Percentiles rank a stretch among this genome's conserved stretches.
phyloP scores from a whole-genome alignment of 768 basidiomycete genomes.

The Rhizopogon rudus region DNA sequence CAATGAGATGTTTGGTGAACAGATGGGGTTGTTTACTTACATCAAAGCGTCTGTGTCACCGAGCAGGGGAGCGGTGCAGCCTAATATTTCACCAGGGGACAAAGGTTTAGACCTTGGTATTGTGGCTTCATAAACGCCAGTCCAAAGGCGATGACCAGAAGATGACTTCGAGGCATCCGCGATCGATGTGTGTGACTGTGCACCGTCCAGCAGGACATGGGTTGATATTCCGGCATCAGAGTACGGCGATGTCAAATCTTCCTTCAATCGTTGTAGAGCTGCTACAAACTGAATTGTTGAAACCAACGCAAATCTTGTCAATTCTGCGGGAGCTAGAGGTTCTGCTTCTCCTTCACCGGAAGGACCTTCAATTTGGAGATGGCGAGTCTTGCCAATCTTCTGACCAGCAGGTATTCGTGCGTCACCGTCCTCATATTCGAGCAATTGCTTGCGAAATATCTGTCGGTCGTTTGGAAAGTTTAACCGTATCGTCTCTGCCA shows the following conservation, averaged over 20 bases:
- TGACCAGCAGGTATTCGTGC: constrained; percentile 45
- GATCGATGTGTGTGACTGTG: not conserved
- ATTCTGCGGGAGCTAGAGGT: constrained; percentile 18
- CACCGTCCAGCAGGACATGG: constrained; percentile 10
- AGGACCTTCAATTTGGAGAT: constrained; percentile 60
- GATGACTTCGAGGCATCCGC: not conserved
- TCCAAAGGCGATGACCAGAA: constrained; percentile 34
- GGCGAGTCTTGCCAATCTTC: constrained; percentile 29
- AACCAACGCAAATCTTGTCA: constrained; percentile 82
- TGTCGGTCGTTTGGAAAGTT: constrained; percentile 82
- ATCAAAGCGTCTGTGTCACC: constrained; percentile 83
- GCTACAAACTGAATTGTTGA: constrained; percentile 98
- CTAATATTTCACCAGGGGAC: constrained; percentile 94
- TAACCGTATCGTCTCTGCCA: constrained; percentile 76
- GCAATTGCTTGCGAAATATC: constrained; percentile 57
- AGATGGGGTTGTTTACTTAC: constrained; percentile 38
- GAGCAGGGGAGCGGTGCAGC: constrained; percentile 90
- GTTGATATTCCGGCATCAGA: constrained; percentile 7
- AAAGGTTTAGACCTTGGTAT: constrained; percentile 90
- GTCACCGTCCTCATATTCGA: constrained; percentile 49
- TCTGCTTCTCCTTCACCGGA: not conserved
- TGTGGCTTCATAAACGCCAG: constrained; percentile 63
- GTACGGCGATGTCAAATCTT: constrained; percentile 56
- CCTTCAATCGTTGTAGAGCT: constrained; percentile 81
- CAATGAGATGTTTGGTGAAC: not conserved